Conservation (phyloP, 345 rosid genomes). For the Gossypium sturtianum region DNA sequence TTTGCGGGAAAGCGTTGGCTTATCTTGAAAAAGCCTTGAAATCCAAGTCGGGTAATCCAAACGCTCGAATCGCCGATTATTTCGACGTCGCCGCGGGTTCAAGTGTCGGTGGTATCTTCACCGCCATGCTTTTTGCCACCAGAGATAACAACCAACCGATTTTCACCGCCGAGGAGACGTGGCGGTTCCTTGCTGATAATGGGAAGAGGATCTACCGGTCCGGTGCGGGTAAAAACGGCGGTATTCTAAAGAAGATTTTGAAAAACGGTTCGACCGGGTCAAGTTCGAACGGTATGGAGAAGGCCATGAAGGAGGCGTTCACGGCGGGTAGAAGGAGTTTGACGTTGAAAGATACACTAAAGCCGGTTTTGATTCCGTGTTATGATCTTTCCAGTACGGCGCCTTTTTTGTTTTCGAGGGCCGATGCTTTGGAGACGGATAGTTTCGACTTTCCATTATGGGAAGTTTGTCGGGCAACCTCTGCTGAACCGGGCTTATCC, state of each 20-base stretch:
- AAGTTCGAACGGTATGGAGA: conserved; percentile 49
- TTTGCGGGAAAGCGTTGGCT: conserved; percentile 82
- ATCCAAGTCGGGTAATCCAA: conserved; percentile 77
- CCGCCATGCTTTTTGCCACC: conserved; percentile 84
- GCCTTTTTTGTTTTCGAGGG: conserved; percentile 90
- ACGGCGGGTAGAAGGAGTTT: conserved; percentile 37
- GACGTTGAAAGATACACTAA: conserved; percentile 81
- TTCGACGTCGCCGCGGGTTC: conserved; percentile 94
- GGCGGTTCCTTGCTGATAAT: conserved; percentile 74
- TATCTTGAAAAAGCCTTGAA: conserved; percentile 76
- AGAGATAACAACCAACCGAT: conserved; percentile 67
- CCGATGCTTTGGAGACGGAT: conserved; percentile 93
- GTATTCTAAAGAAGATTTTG: conserved; percentile 46
- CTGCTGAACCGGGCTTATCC: conserved; percentile 79
- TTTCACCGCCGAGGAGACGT: conserved; percentile 79
- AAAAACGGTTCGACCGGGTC: conserved; percentile 37
- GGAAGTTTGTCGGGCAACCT: conserved; percentile 93
- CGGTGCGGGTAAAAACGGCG: conserved; percentile 20
- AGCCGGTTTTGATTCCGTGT: conserved; percentile 85
- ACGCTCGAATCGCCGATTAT: conserved; percentile 81
- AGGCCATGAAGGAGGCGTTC: conserved; percentile 62
- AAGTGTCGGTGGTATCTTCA: conserved; percentile 84
- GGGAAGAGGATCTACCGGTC: conserved; percentile 54
- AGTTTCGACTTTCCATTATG: conserved; percentile 72
- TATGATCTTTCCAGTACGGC: conserved; percentile 83